Conservation (phyloP, 306 rosid genomes). For the Gleditsia sinensis region DNA sequence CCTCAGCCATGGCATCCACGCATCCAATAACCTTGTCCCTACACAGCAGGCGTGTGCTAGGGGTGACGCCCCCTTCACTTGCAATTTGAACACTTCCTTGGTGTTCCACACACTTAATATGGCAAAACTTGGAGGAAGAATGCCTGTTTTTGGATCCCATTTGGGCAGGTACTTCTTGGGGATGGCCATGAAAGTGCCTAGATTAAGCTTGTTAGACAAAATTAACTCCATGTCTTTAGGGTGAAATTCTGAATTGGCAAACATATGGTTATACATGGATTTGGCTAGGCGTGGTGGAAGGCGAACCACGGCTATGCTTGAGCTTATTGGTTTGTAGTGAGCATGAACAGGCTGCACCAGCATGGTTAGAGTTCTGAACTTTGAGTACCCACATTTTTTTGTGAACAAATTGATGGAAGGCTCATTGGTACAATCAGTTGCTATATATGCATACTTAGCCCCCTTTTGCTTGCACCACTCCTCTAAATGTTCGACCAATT, state of each 20-base stretch:
- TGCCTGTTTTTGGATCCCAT: constrained; percentile 53
- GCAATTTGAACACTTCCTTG: constrained; percentile 80
- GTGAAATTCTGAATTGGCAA: constrained; percentile 69
- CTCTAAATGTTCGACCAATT: constrained; percentile 66
- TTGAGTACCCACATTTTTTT: constrained; percentile 64
- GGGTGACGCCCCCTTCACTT: constrained; percentile 73
- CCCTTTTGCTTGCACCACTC: constrained; percentile 86
- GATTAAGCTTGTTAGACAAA: constrained; percentile 60
- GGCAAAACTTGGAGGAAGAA: constrained; percentile 64
- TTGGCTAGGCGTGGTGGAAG: constrained; percentile 48
- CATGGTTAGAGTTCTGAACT: constrained; percentile 71
- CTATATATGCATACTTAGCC: constrained; percentile 77
- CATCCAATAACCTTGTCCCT: constrained; percentile 74
- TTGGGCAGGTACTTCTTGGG: constrained; percentile 53
- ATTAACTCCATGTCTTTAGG: constrained; percentile 68
- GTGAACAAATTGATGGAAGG: constrained; percentile 85
- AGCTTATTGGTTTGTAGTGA: constrained; percentile 63
- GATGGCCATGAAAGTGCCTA: constrained; percentile 89
- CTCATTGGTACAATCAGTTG: constrained; percentile 86
- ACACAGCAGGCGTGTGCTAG: constrained; percentile 61
- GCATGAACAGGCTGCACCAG: constrained; percentile 91
- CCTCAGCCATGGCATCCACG: constrained; percentile 84
- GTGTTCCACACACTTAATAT: constrained; percentile 91
- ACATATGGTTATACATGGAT: constrained; percentile 52
- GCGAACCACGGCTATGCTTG: constrained; percentile 40